Base-by-base conservation (phyloP, 1,139 yeast species). In the Yamadazyma songkhlaensis region DNA sequence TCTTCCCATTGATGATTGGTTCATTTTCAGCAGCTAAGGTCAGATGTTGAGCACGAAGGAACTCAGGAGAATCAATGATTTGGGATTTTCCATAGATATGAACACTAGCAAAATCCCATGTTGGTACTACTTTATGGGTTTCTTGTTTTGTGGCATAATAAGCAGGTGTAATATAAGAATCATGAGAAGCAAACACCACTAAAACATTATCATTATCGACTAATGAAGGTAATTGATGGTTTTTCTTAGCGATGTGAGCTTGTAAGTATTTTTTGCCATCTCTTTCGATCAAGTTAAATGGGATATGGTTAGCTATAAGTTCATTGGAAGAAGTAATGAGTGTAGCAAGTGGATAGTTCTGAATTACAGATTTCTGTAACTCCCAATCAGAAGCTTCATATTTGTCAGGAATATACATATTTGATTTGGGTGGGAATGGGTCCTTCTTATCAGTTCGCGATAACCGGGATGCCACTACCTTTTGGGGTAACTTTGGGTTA, bases 81-180 rank as follows among this genome's bases (percentile, higher is more conserved):
- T 45, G 62, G 8, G 84, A 71, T 31, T 56, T 68, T 3, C 88
- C 88, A 39, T 75, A 63, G 29, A 76, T 67, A 50, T 82, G 87
- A 27, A 77, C 81, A 4, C 78, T 60, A 2, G 78, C 80, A 59
- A 77, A 82, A 55, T 78, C 82, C 89, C 88, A 82, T 0, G 89
- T 82, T 9, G 88, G 87, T 8, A 81, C 89, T 29, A 68, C 73
- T 49, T 79, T 81, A 44, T 79, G 84, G 21, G 82, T 76, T 35
- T 68, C 70, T 45, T 68, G 62, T 57, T 82, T 81, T 2, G 71
- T 67, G 2, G 78, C 74, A 50, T 82, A 81, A 67, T 81, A 81
- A 11, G 71, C 59, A 3, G 89, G 87, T 7, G 82, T 62, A 25
- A 81, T 72, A 52, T 82, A 82, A 1, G 78, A 64, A 49, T 79